Evolutionary conservation across 164 flowering plant genomes (phyloP).

Genomic region (Vitis rupestris): DNA sequence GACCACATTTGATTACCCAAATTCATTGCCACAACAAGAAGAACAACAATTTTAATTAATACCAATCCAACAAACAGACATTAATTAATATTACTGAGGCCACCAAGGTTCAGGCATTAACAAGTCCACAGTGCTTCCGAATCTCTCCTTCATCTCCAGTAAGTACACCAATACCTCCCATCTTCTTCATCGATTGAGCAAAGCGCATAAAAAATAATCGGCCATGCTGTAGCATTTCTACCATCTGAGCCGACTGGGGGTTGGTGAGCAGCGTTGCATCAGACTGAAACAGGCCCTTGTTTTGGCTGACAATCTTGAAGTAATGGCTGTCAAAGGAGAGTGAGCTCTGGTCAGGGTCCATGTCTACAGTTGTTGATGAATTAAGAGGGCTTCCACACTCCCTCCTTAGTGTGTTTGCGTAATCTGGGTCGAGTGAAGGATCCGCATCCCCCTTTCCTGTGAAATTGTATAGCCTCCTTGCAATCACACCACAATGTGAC

Average conservation of each 20-base stretch:
- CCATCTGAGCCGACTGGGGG: constrained; percentile 4
- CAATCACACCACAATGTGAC: constrained; percentile 29
- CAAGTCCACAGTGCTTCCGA: constrained; percentile 24
- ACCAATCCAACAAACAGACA: no score
- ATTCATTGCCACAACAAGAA: no score
- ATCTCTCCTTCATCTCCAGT: constrained; percentile 36
- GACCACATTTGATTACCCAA: no score
- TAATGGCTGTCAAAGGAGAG: constrained; percentile 32
- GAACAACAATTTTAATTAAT: no score
- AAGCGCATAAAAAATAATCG: constrained; percentile 18
- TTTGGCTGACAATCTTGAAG: constrained; percentile 14
- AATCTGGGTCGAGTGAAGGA: constrained; percentile 23
- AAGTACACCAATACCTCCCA: constrained; percentile 36
- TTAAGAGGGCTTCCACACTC: constrained; percentile 17
- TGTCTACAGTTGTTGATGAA: constrained; percentile 13
- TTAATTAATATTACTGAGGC: neutral
- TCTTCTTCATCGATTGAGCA: constrained; percentile 27
- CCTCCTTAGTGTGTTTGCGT: constrained; percentile 12
- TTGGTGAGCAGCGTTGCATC: constrained; percentile 46
- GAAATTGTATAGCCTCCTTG: constrained; percentile 38
- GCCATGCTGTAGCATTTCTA: neutral
- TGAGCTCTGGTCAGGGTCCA: constrained; percentile 34
- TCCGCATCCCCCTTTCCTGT: constrained; percentile 42
- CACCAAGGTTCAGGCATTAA: neutral
- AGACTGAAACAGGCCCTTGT: constrained; percentile 39